These are phyloP conservation scores for Geranium brycei DNA, from an alignment of 345 rosid species.

Conservation along the genomic window DNA sequence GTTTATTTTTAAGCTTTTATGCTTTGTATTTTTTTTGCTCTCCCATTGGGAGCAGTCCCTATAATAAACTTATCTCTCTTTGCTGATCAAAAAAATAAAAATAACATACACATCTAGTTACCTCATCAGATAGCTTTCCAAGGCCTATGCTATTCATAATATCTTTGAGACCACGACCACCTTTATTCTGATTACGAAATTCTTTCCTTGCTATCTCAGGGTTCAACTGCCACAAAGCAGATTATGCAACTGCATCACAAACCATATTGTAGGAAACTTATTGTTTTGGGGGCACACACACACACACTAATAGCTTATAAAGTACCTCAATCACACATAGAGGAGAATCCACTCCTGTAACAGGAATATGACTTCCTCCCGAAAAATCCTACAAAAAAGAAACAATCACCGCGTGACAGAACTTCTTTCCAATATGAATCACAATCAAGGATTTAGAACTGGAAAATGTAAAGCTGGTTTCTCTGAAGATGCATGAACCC, in stretches of 20 bases:
- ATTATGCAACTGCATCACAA: slow-evolving; percentile 8
- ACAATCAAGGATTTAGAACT: neutral
- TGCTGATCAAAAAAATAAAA: neutral
- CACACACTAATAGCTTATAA: neutral
- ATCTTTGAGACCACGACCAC: slow-evolving; percentile 36
- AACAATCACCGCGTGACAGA: slow-evolving; percentile 2
- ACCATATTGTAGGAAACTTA: slow-evolving; percentile 1
- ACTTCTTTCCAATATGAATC: neutral
- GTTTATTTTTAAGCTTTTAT: no score
- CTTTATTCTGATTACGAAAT: slow-evolving; percentile 24
- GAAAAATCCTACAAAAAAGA: slow-evolving; percentile 40
- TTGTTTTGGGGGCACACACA: neutral
- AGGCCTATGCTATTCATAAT: slow-evolving; percentile 71
- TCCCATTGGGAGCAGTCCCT: no score
- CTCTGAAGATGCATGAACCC: neutral
- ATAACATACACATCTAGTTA: slow-evolving; percentile 8
- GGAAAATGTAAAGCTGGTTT: neutral
- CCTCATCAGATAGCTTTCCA: slow-evolving; percentile 68
- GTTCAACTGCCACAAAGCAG: slow-evolving; percentile 28
- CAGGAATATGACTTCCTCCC: slow-evolving; percentile 52
- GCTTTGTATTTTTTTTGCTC: no score
- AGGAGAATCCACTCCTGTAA: slow-evolving; percentile 61
- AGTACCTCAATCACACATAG: slow-evolving; percentile 67
- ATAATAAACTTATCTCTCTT: no score
- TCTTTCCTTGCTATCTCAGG: slow-evolving; percentile 59